Evolutionary conservation across 192 early-diverging fungal genomes (phyloP), one percentile per base, ranked within the genome.

Genomic region (Powellomyces hirtus): DNA sequence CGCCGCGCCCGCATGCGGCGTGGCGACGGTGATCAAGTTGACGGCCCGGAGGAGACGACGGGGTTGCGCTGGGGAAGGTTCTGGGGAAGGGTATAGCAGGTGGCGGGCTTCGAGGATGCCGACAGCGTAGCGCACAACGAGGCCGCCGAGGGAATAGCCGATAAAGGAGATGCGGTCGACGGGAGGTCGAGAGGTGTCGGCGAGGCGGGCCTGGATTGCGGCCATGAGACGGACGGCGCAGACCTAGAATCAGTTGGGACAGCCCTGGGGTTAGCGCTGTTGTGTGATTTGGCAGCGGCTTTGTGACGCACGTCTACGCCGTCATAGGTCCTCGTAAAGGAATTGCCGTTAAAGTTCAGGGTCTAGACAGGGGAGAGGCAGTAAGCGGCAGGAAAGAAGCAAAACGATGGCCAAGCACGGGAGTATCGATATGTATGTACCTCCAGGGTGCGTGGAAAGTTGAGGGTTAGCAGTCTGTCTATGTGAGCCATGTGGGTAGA

Each of bases 81-180:
- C 20, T 11, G 33, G n/a, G 10, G 29, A 0, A 40, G 36, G 20
- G 16, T 29, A 18, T 27, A 74, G 74, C 52, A 73, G 42, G 36
- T 73, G 67, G 7, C 34, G 61, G 0, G 76, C 73, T 36, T 71
- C 77, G 26, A 85, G 64, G 10, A 75, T 68, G 20, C 83, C 83
- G 40, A 79, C 58, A 0, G 73, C 77, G 62, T 81, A 85, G 29
- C 83, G 63, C 33, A 75, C n/a, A 14, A 85, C 56, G 26, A 85
- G 73, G 0, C 83, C 83, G 45, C 83, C 83, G 7, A 79, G 57
- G 0, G 79, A 81, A 62, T 85, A 85, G 8, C 83, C 83, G 22
- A 84, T 67, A 38, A 84, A 76, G 0, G 79, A 81, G n/a, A 84
- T 59, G 30, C 67, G 51, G 35, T 53, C 50, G 2, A 84, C 61